phyloP scores from a whole-genome alignment of 768 basidiomycete genomes.

The Plicaturopsis crispa region DNA sequence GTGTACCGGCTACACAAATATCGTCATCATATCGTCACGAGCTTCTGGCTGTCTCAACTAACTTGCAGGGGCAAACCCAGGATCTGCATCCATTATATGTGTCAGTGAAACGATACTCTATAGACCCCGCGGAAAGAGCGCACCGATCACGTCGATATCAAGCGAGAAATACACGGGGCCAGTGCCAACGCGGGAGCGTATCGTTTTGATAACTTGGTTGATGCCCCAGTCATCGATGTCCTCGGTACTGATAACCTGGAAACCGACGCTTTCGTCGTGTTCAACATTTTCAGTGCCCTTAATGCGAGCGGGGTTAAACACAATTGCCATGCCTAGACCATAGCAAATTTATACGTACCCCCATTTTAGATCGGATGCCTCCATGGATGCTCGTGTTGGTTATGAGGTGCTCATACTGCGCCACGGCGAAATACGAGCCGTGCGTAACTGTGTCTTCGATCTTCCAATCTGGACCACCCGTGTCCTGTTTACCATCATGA shows the following conservation, averaged over 20 bases:
- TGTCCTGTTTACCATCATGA: constrained; percentile 38
- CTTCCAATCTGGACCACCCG: constrained; percentile 44
- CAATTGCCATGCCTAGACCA: too few relatives aligned
- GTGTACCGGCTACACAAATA: constrained; percentile 44
- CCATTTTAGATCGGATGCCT: constrained; percentile 75
- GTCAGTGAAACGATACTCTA: neutral
- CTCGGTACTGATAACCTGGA: constrained; percentile 70
- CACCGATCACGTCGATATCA: constrained; percentile 57
- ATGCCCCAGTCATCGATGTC: constrained; percentile 81
- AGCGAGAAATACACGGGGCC: constrained; percentile 75
- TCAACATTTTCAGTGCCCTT: constrained; percentile 57
- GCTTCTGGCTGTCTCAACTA: neutral
- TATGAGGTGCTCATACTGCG: constrained; percentile 72
- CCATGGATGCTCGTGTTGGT: constrained; percentile 72
- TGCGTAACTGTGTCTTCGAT: constrained; percentile 73
- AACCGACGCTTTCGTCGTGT: constrained; percentile 68
- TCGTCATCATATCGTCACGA: neutral
- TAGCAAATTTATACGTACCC: too few relatives aligned
- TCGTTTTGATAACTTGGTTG: constrained; percentile 58
- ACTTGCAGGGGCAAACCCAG: constrained; percentile 42
- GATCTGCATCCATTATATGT: too few relatives aligned
- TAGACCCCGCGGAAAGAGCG: constrained; percentile 3
- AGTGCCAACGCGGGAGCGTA: constrained; percentile 64
- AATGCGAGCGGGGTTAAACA: too few relatives aligned
- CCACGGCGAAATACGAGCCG: constrained; percentile 81